Conservation (phyloP, 345 rosid species). For the sweet orange (Citrus sinensis) region DVS_A1.0 CM039163.1:3431001-3431500, state of each 20-base stretch:
- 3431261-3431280: constrained; percentile 49
- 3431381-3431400: too few species aligned
- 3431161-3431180: constrained; percentile 49
- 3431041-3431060: constrained; percentile 67
- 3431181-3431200: constrained; percentile 48
- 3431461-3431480: constrained; percentile 60
- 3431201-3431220: constrained; percentile 43
- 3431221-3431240: constrained; percentile 53
- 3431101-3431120: constrained; percentile 60
- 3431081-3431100: constrained; percentile 75
- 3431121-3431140: constrained; percentile 61
- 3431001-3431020: constrained; percentile 65
- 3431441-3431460: constrained; percentile 61
- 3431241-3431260: constrained; percentile 50
- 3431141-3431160: constrained; percentile 60
- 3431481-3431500: constrained; percentile 46
- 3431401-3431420: not conserved
- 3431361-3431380: not conserved
- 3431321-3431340: constrained; percentile 38
- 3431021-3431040: constrained; percentile 68
- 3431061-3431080: constrained; percentile 67
- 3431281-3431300: constrained; percentile 63
- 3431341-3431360: not conserved
- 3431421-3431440: constrained; percentile 44
- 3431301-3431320: constrained; percentile 66